A percentile compares a stretch with the other conserved stretches of the same genome.
Conservation (phyloP, 2,329 filamentous ascomycete genomes). For the Alternaria sp. region DNA sequence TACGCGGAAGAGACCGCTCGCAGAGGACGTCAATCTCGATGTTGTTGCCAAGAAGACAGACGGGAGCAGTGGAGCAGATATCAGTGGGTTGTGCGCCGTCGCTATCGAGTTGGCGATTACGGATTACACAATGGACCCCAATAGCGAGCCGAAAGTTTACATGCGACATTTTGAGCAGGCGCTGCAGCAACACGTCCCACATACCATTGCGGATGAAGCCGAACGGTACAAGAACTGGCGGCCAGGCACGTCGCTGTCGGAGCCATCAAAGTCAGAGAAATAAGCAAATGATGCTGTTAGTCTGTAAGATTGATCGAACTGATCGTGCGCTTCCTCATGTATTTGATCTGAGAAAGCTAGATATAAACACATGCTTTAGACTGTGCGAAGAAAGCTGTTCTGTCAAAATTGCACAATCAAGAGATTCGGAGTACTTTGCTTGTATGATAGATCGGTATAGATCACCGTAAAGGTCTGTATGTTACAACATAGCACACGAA, state of each 20-base stretch:
- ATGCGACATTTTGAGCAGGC: constrained; percentile 59
- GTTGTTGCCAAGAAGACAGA: constrained; percentile 69
- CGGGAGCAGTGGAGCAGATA: constrained; percentile 86
- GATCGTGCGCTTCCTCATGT: neutral
- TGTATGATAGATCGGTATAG: neutral
- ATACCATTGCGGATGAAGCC: constrained; percentile 50
- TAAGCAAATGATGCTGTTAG: neutral
- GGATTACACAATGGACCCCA: constrained; percentile 34
- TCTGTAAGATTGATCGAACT: neutral
- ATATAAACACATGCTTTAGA: neutral
- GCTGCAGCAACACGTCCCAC: constrained; percentile 48
- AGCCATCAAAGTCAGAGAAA: constrained; percentile 31
- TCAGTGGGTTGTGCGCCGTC: constrained; percentile 63
- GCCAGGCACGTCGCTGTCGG: constrained; percentile 42
- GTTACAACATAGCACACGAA: neutral
- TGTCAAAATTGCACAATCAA: neutral
- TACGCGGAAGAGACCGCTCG: constrained; percentile 65
- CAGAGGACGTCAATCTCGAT: constrained; percentile 68
- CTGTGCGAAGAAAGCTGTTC: neutral
- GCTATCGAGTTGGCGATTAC: constrained; percentile 47
- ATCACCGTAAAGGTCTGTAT: neutral
- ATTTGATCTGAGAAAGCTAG: neutral
- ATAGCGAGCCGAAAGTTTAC: constrained; percentile 39
- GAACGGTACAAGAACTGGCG: constrained; percentile 53
- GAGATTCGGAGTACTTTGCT: neutral